A percentile compares a stretch with the other conserved stretches of the same genome.
These are phyloP conservation scores for Leersia perrieri DNA, from an alignment of 176 grass and related monocot genomes.

Conservation along the genomic window DNA sequence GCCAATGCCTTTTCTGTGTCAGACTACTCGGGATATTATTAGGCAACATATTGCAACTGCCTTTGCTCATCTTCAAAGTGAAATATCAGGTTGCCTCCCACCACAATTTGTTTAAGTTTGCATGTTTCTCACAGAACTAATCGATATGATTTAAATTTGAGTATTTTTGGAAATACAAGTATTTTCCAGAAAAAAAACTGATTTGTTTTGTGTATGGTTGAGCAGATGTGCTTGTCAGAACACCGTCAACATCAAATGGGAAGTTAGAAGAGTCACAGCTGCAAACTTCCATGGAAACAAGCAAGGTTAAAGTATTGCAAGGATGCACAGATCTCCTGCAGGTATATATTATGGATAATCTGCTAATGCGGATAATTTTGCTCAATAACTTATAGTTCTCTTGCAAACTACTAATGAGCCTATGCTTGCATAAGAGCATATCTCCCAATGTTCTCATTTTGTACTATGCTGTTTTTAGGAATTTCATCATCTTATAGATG, in stretches of 20 bases:
- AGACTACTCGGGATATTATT: constrained; percentile 84
- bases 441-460: constrained; percentile 32
- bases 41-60: constrained; percentile 67
- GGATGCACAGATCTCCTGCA: constrained; percentile 89
- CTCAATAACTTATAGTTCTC: constrained; percentile 19
- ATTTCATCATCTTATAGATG: constrained; percentile 83
- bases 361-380: constrained; percentile 2
- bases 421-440: not conserved
- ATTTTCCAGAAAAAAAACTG: constrained; percentile 13
- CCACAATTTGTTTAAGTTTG: constrained; percentile 21
- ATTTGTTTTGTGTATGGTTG: constrained; percentile 35
- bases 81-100: constrained; percentile 74
- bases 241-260: constrained; percentile 45
- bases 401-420: constrained; percentile 17
- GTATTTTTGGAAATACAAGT: constrained; percentile 23
- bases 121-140: constrained; percentile 18
- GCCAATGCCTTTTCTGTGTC: constrained; percentile 35
- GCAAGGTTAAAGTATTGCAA: constrained; percentile 76
- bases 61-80: constrained; percentile 86
- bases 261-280: constrained; percentile 57
- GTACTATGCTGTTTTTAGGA: constrained; percentile 57
- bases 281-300: constrained; percentile 71
- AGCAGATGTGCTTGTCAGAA: constrained; percentile 68
- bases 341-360: constrained; percentile 45
- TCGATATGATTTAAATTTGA: constrained; percentile 2